Conservation (phyloP, 768 basidiomycete species). For the Hericium rajendrae region DNA sequence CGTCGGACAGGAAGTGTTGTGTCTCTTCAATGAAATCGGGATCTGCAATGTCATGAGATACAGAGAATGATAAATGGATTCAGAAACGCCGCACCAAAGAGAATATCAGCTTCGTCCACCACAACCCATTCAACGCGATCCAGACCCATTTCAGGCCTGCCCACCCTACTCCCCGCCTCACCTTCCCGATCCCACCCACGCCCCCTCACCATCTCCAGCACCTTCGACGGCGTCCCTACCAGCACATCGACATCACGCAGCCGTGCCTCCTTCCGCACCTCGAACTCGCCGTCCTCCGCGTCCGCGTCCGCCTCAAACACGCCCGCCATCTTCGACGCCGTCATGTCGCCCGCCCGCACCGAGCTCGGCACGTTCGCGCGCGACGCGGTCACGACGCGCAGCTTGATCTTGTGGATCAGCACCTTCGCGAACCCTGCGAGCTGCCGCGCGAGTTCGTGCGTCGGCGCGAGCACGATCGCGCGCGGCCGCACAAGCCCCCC, state of each 20-base stretch:
- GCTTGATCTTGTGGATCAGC: slow-evolving; percentile 63
- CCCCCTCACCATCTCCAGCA: slow-evolving; percentile 50
- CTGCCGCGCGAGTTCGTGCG: slow-evolving; percentile 83
- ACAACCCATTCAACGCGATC: slow-evolving; percentile 80
- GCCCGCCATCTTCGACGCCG: slow-evolving; percentile 41
- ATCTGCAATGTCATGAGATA: slow-evolving; percentile 35
- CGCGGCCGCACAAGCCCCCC: slow-evolving; percentile 45
- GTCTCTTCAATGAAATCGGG: slow-evolving; percentile 77
- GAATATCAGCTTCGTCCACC: slow-evolving; percentile 84
- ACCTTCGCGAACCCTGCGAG: slow-evolving; percentile 65
- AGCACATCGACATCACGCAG: slow-evolving; percentile 41
- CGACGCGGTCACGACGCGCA: slow-evolving; percentile 67
- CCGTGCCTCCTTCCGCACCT: slow-evolving; percentile 11
- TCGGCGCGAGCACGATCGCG: slow-evolving; percentile 75
- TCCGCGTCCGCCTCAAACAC: slow-evolving; percentile 21
- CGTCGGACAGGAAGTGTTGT: slow-evolving; percentile 56
- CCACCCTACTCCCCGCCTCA: slow-evolving; percentile 22
- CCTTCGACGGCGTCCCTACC: slow-evolving; percentile 56
- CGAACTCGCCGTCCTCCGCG: slow-evolving; percentile 11
- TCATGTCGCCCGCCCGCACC: slow-evolving; percentile 18
- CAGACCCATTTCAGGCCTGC: slow-evolving; percentile 50
- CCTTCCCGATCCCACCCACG: slow-evolving; percentile 42
- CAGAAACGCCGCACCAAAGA: slow-evolving; percentile 54
- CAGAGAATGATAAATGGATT: not conserved
- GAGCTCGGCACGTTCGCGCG: slow-evolving; percentile 35